Conservation (phyloP, 345 rosid genomes). For the Rhodamnia argentea region DNA sequence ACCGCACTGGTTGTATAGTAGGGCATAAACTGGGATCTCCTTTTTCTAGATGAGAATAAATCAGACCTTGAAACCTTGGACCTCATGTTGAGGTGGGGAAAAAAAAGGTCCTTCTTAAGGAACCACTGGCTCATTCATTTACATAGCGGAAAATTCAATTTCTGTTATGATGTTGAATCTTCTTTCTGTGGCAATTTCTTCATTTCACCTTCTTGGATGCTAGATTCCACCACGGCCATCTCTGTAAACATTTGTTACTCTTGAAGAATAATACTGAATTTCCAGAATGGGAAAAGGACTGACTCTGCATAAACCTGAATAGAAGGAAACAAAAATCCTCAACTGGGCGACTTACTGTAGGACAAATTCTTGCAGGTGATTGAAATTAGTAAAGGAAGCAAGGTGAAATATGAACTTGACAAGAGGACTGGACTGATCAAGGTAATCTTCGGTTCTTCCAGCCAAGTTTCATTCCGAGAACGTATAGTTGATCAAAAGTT, state of each 20-base stretch:
- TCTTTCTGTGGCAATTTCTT: background rate
- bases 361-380: constrained; percentile 47
- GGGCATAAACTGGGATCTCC: background rate
- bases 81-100: background rate
- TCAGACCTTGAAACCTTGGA: background rate
- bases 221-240: background rate
- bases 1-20: background rate
- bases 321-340: background rate
- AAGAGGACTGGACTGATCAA: constrained; percentile 90
- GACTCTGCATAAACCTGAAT: background rate
- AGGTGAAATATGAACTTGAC: constrained; percentile 98
- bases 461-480: background rate
- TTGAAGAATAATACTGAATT: background rate
- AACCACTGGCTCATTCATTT: background rate
- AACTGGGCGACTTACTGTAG: background rate
- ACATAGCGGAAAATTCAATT: background rate
- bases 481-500: background rate
- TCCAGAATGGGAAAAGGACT: background rate
- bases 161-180: no score
- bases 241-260: background rate
- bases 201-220: background rate
- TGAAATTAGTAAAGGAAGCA: constrained; percentile 93
- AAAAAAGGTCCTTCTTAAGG: background rate
- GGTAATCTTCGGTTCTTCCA: constrained; percentile 26
- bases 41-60: background rate